phyloP scores from a whole-genome alignment of 2,329 filamentous ascomycete species.

The Neophaeococcomyces mojaviensis region DNA sequence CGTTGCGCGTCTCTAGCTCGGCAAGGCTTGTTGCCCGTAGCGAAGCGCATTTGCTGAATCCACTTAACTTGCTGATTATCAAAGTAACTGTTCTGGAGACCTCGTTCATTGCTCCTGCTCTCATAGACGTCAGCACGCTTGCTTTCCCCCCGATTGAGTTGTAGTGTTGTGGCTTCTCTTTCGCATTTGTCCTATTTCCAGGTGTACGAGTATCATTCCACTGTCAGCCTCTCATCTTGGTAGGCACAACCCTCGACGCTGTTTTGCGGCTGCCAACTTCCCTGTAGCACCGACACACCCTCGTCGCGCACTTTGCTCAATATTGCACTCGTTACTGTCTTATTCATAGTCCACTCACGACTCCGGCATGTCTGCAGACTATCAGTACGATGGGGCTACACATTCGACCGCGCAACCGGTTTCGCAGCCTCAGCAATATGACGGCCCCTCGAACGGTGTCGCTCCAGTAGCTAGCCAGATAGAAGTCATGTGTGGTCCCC shows the following conservation, averaged over 20 bases:
- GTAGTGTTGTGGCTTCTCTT: not conserved
- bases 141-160: not conserved
- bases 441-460: constrained; percentile 16
- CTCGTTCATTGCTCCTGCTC: not conserved
- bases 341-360: not conserved
- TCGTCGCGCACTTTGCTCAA: too few relatives aligned
- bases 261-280: too few relatives aligned
- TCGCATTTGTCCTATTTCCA: not conserved
- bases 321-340: too few relatives aligned
- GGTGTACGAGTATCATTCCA: not conserved
- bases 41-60: too few relatives aligned
- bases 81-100: not conserved
- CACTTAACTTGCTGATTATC: too few relatives aligned
- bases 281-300: too few relatives aligned
- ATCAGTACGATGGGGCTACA: not conserved
- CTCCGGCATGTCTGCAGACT: constrained; percentile 6
- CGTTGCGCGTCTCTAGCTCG: too few relatives aligned
- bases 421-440: constrained; percentile 10
- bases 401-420: constrained; percentile 1
- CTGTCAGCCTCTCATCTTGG: too few relatives aligned
- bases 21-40: too few relatives aligned
- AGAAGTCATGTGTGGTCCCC: constrained; percentile 41
- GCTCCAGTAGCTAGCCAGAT: constrained; percentile 19
- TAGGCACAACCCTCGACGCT: too few relatives aligned
- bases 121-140: constrained; percentile 1